Percentiles rank a stretch among this genome's conserved stretches.
Conservation (phyloP, 202 grass and related monocot species). For the Dendrocalamus latiflorus region DNA sequence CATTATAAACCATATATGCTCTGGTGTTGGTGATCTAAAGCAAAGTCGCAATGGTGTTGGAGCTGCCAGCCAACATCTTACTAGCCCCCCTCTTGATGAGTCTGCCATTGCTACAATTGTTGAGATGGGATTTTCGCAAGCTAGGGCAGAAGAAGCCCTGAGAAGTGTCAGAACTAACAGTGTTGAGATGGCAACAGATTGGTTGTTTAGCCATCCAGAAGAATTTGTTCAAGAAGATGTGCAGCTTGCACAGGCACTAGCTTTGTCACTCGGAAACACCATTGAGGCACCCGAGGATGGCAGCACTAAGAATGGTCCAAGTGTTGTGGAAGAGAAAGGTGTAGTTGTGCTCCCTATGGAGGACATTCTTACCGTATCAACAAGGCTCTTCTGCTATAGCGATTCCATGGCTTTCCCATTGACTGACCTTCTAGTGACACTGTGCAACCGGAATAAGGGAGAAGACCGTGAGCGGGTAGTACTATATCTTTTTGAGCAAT, state of each 20-base stretch:
- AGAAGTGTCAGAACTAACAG: conserved; percentile 68
- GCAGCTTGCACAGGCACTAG: conserved; percentile 73
- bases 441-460: conserved; percentile 64
- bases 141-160: conserved; percentile 72
- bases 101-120: conserved; percentile 64
- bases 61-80: conserved; percentile 40
- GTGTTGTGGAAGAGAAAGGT: conserved; percentile 30
- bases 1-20: conserved; percentile 66
- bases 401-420: conserved; percentile 59
- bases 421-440: conserved; percentile 59
- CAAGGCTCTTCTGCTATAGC: conserved; percentile 41
- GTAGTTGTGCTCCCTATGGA: conserved; percentile 44
- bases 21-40: conserved; percentile 56
- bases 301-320: conserved; percentile 28
- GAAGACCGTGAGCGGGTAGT: conserved; percentile 44
- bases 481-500: conserved; percentile 52
- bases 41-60: conserved; percentile 21
- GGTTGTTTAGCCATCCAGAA: conserved; percentile 85
- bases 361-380: conserved; percentile 52
- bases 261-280: conserved; percentile 65
- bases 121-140: conserved; percentile 80
- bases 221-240: conserved; percentile 83
- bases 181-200: conserved; percentile 84
- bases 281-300: conserved; percentile 51
- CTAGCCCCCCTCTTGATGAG: conserved; percentile 53